phyloP scores from a whole-genome alignment of 1,284 basidiomycete genomes.

The Irpex sp. region DNA sequence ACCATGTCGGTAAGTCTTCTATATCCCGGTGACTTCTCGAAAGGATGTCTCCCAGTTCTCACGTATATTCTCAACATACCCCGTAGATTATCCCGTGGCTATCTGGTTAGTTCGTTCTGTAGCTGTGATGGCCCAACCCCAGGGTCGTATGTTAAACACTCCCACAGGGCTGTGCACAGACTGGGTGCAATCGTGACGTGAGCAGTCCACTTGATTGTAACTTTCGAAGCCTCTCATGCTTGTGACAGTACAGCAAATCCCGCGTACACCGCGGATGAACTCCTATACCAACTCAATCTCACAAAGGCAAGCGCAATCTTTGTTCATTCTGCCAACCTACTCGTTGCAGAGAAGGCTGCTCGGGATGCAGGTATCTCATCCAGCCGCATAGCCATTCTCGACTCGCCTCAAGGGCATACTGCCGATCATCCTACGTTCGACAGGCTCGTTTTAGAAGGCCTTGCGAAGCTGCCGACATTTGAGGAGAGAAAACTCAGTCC shows the following conservation, averaged over 20 bases:
- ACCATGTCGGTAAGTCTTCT: conserved; percentile 47
- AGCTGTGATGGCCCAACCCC: background rate
- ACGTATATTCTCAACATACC: background rate
- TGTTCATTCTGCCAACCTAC: conserved; percentile 46
- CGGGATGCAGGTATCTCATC: conserved; percentile 43
- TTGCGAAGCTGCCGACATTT: conserved; percentile 37
- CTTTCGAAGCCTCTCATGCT: background rate
- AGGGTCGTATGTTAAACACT: background rate
- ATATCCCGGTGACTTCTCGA: background rate
- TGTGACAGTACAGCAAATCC: conserved; percentile 55
- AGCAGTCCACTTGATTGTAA: conserved; percentile 15
- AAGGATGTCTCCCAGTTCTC: background rate
- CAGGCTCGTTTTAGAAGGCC: conserved; percentile 48
- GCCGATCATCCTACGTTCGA: conserved; percentile 37
- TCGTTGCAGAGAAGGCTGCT: conserved; percentile 47
- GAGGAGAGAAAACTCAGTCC: conserved; percentile 45
- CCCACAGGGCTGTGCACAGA: conserved; percentile 55
- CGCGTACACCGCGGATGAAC: conserved; percentile 58
- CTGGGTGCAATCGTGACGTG: conserved; percentile 68
- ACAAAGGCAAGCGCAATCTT: conserved; percentile 56
- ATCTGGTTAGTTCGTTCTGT: conserved; percentile 38
- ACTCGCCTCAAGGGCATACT: conserved; percentile 19
- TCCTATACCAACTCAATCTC: conserved; percentile 53
- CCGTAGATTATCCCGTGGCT: conserved; percentile 52
- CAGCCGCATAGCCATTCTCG: conserved; percentile 52